Conservation (phyloP, 306 rosid species). For the Sphenostylis stenocarpa region DNA sequence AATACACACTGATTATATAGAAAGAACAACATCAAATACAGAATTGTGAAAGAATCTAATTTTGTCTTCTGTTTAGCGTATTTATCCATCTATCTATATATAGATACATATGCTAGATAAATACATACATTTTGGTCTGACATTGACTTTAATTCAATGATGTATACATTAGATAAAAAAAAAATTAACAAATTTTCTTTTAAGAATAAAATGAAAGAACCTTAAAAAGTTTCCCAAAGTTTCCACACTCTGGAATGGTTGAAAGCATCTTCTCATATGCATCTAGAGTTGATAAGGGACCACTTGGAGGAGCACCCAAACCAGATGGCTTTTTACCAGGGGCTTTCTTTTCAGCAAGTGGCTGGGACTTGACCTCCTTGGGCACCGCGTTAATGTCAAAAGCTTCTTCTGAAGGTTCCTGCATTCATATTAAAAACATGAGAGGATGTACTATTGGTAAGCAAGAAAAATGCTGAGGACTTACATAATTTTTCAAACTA, state of each 20-base stretch:
- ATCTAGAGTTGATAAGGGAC: slow-evolving; percentile 68
- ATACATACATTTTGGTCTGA: neutral
- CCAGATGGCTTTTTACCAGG: slow-evolving; percentile 88
- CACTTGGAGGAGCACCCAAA: slow-evolving; percentile 79
- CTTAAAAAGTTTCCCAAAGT: slow-evolving; percentile 92
- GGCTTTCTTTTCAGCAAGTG: slow-evolving; percentile 90
- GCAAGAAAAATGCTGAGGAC: slow-evolving; percentile 38
- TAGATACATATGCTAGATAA: neutral
- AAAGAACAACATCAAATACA: slow-evolving; percentile 16
- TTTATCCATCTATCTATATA: neutral
- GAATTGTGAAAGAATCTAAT: neutral
- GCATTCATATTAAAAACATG: slow-evolving; percentile 46
- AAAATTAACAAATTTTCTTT: neutral
- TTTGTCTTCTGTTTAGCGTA: too few relatives aligned
- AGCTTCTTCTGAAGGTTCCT: slow-evolving; percentile 95
- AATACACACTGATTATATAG: slow-evolving; percentile 13
- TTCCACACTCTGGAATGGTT: slow-evolving; percentile 72
- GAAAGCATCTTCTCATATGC: slow-evolving; percentile 82
- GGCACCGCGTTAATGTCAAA: slow-evolving; percentile 85
- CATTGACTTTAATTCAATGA: neutral
- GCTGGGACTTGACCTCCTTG: slow-evolving; percentile 79
- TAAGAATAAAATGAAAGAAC: slow-evolving; percentile 42
- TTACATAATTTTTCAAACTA: slow-evolving; percentile 89
- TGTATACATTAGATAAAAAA: neutral
- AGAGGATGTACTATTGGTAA: slow-evolving; percentile 28